Evolutionary conservation across 495 filamentous ascomycete genomes (phyloP).

Genomic region (Wilcoxina mikolae): DNA sequence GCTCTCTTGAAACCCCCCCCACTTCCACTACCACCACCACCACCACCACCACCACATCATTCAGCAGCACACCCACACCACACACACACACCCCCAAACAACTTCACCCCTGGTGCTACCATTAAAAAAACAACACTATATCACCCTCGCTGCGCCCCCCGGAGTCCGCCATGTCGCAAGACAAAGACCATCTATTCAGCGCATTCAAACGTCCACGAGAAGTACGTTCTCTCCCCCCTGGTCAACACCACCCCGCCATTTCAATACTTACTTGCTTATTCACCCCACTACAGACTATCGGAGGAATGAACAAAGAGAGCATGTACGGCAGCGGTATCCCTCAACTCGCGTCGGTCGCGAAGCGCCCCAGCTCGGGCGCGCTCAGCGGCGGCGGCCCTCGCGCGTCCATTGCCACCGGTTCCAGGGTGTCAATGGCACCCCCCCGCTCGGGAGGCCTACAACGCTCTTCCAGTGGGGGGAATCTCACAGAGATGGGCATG

Average conservation of each 20-base stretch:
- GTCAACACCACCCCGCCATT: background rate
- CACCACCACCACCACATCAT: background rate
- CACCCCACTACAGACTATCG: background rate
- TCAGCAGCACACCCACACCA: background rate
- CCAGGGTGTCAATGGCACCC: constrained; percentile 70
- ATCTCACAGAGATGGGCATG: constrained; percentile 39
- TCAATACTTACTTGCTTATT: constrained; percentile 13
- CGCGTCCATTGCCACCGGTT: constrained; percentile 52
- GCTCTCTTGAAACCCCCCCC: too few relatives aligned
- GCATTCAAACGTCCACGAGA: constrained; percentile 50
- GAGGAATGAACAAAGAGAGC: background rate
- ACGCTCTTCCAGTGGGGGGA: constrained; percentile 64
- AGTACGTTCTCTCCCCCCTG: constrained; percentile 32
- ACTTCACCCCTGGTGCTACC: background rate
- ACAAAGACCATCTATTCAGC: constrained; percentile 41
- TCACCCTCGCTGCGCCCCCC: background rate
- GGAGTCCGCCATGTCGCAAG: background rate
- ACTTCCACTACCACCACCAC: background rate
- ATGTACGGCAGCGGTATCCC: constrained; percentile 48
- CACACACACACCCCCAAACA: background rate
- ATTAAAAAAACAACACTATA: background rate
- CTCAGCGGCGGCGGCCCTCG: constrained; percentile 11
- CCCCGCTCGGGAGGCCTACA: constrained; percentile 43
- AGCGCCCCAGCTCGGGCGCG: constrained; percentile 74
- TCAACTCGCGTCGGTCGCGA: constrained; percentile 85